Base-by-base conservation (phyloP, 306 rosid species). In the Gynostemma pentaphyllum region DNA sequence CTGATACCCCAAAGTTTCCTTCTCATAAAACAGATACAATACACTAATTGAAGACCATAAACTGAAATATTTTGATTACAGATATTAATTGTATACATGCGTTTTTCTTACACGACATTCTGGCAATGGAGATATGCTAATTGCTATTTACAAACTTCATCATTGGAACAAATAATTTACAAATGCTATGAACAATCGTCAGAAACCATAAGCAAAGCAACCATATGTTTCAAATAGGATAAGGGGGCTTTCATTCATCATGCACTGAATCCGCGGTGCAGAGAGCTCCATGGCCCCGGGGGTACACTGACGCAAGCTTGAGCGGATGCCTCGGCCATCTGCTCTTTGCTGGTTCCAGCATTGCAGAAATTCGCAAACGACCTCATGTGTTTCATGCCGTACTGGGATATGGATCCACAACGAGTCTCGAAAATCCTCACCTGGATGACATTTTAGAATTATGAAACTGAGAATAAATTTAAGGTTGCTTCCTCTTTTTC, bases 331-430 rank as follows among this genome's bases (percentile, higher is more conserved):
- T 75, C 90, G 1, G 73, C 79, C 97, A 94, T 84, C 81, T 84
- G 85, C 68, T 80, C 81, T 39, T 70, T 75, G 55, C 42, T 42
- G 39, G 82, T 78, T 72, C 95, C 86, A 9, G 86, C 89, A 22
- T 94, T 94, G 85, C 99, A 88, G 66, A 94, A 69, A 84, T 88
- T 94, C 26, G 94, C 96, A 22, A 94, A 79, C 57, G 99, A 84
- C 44, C 97, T 72, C 99, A 88, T 88, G 67, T 88, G 94, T 54
- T 94, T 94, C 97, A 94, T 88, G 48, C 99, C 99, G 46, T 94
- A 94, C 44, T 94, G 95, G 47, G 99, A 94, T 29, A 94, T 72
- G 13, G 95, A 81, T 79, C 97, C 99, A 24, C 99, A 94, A 21
- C 77, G 73, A 32, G 90, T 82, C 95, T 94, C 99, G 67, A 81